Conservation (phyloP, 164 flowering plant species). For the Protea cynaroides region DNA sequence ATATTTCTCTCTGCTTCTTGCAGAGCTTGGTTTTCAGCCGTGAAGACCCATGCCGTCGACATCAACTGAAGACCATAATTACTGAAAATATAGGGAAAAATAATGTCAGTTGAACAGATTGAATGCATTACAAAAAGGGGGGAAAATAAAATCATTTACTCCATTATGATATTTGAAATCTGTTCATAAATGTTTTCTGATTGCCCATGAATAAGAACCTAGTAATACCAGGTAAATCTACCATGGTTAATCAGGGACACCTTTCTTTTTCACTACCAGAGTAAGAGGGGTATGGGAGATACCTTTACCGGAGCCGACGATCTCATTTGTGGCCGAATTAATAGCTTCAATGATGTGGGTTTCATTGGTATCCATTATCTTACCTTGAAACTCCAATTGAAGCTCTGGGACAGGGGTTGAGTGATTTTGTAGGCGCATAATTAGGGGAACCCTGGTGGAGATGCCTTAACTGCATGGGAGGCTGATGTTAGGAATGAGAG, state of each 20-base stretch:
- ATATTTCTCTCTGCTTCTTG: no score
- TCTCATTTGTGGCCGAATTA: slow-evolving; percentile 8
- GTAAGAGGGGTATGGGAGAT: slow-evolving; percentile 15
- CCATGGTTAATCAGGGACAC: slow-evolving; percentile 6
- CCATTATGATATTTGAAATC: slow-evolving; percentile 12
- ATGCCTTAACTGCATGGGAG: slow-evolving; percentile 31
- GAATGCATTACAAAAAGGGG: no score
- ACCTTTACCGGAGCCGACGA: slow-evolving; percentile 14
- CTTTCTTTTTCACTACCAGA: slow-evolving; percentile 14
- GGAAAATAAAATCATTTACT: slow-evolving; percentile 12
- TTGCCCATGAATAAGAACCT: slow-evolving; percentile 5
- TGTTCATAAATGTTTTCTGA: slow-evolving; percentile 16
- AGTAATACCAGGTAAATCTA: slow-evolving; percentile 18
- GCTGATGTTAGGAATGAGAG: no score
- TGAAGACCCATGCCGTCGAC: no score
- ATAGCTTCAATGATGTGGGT: slow-evolving; percentile 7
- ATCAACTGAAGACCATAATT: no score
- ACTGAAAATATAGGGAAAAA: no score
- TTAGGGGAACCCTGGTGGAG: slow-evolving; percentile 32
- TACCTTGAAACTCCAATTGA: slow-evolving; percentile 21
- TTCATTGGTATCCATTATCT: slow-evolving; percentile 7
- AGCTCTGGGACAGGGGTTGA: slow-evolving; percentile 13
- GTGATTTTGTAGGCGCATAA: slow-evolving; percentile 15
- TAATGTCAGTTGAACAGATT: no score
- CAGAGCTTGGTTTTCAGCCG: no score